Percentiles rank a stretch among this genome's conserved stretches.
phyloP scores from a whole-genome alignment of 768 basidiomycete species.

The Leccinum imitatum region DNA sequence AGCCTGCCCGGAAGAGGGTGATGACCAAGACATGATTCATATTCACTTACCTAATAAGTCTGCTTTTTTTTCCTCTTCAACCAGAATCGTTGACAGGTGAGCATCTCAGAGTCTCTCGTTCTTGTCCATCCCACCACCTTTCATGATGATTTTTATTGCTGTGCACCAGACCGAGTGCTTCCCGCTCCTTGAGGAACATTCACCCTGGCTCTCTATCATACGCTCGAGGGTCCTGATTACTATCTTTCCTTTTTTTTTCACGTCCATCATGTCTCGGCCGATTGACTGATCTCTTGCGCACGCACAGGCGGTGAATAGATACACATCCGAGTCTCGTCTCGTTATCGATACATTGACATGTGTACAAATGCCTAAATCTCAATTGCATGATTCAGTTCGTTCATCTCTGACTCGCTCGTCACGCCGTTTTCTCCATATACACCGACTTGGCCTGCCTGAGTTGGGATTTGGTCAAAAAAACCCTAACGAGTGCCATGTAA shows the following conservation, averaged over 20 bases:
- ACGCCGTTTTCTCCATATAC: constrained; percentile 71
- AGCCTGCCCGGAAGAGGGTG: too few species aligned
- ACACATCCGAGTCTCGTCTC: background rate
- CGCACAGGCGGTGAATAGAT: background rate
- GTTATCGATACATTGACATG: background rate
- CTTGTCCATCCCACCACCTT: too few species aligned
- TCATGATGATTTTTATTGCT: constrained; percentile 1
- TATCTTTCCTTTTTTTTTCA: background rate
- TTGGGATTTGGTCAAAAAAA: constrained; percentile 56
- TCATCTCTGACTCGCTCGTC: background rate
- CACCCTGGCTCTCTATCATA: constrained; percentile 34
- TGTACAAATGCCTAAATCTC: background rate
- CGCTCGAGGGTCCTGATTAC: constrained; percentile 33
- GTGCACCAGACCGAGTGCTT: constrained; percentile 5
- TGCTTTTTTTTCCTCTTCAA: too few species aligned
- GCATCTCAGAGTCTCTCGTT: too few species aligned
- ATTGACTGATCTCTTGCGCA: constrained; percentile 1
- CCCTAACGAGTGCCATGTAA: constrained; percentile 43
- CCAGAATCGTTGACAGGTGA: too few species aligned
- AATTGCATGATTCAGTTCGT: background rate
- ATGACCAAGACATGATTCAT: too few species aligned
- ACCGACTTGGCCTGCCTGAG: constrained; percentile 78
- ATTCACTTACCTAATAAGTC: too few species aligned
- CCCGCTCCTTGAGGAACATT: constrained; percentile 32
- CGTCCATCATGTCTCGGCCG: background rate